These are phyloP conservation scores for Boletus barrowsii DNA, from an alignment of 768 basidiomycete genomes.

Conservation along the genomic window DNA sequence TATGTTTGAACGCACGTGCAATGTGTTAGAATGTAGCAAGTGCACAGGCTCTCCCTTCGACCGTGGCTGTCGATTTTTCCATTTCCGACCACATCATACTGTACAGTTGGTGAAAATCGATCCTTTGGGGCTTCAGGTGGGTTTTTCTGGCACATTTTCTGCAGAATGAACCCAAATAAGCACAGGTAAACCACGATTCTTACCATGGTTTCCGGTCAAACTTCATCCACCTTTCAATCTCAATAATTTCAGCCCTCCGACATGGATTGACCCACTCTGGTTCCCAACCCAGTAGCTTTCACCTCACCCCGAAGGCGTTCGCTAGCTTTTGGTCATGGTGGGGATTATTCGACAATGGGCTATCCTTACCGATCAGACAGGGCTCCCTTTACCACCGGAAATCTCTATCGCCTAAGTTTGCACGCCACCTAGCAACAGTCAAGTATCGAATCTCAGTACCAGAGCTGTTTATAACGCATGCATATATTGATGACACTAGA, in stretches of 20 bases:
- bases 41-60: constrained; percentile 65
- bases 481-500: constrained; percentile 76
- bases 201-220: constrained; percentile 89
- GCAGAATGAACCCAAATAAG: not conserved
- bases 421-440: constrained; percentile 83
- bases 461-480: constrained; percentile 81
- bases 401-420: constrained; percentile 79
- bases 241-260: constrained; percentile 65
- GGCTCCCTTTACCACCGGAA: constrained; percentile 77
- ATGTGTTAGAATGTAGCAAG: constrained; percentile 53
- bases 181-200: constrained; percentile 59
- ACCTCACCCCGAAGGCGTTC: constrained; percentile 82
- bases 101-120: constrained; percentile 57
- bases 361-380: constrained; percentile 84
- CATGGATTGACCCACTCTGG: constrained; percentile 18
- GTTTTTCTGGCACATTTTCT: constrained; percentile 7
- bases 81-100: constrained; percentile 77
- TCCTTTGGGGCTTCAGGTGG: constrained; percentile 47
- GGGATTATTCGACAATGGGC: constrained; percentile 71
- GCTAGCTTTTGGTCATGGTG: constrained; percentile 94
- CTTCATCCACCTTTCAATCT: constrained; percentile 89
- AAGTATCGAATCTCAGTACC: constrained; percentile 83
- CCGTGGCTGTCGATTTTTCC: constrained; percentile 75
- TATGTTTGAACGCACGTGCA: constrained; percentile 77
- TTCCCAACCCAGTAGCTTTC: constrained; percentile 61